Evolutionary conservation across 768 basidiomycete genomes (phyloP), one percentile per base, ranked within the genome.

Genomic region (Coprinellus aureogranulatus): DNA sequence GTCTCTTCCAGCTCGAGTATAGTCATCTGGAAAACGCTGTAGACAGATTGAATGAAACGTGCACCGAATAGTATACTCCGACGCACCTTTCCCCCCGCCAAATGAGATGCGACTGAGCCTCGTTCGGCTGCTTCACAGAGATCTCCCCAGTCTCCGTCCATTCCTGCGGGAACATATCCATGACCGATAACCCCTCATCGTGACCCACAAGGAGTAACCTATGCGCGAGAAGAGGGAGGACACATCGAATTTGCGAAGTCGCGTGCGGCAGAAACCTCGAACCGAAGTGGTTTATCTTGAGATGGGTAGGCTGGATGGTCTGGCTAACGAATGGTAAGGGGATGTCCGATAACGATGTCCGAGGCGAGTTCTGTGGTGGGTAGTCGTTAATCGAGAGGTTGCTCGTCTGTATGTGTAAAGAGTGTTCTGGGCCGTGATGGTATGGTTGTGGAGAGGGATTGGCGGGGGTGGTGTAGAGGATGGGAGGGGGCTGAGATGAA

Each of bases 221-320:
- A 60, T 89, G 83, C 20, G 80, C 80, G 39, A 83, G 73, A 22
- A 94, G 66, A 8, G 92, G 90, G 30, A 94, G 77, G 11, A 92
- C 68, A 69, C 88, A 88, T 55, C 85, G 83, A 58, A 94, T 93
- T 30, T 81, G 89, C 0, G 82, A 78, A 2, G 82, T 88, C 16
- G 90, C 74, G 64, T 94, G 92, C 11, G 92, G 91, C 31, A 94
- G 76, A 68, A 94, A 94, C 16, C 91, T 82, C 20, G 91, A 93
- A 22, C 92, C 92, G 67, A 94, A 92, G 41, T 89, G 82, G 64
- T 87, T 86, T 49, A 93, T 69, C 60, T 80, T 81, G 22, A 92
- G 72, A 63, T 85, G 89, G 1, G 81, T 85, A 0, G 90, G 88
- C 16, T 69, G 67, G n/a, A 83, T 75, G 23, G 62, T 72, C 65